Conservation (phyloP, 441 rosid genomes). For the Biscutella laevigata region DNA sequence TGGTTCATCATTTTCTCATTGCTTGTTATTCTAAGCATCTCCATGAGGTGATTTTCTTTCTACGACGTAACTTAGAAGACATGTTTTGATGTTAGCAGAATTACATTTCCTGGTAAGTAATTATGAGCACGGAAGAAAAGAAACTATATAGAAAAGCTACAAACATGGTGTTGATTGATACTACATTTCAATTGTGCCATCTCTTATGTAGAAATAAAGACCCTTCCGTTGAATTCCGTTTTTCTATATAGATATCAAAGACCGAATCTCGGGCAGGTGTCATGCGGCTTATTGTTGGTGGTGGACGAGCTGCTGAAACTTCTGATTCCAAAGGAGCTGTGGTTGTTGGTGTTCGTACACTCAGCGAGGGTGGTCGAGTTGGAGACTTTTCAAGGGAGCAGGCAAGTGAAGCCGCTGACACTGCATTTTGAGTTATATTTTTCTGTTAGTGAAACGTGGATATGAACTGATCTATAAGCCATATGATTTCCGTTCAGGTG, state of each 20-base stretch:
- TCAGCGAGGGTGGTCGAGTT: constrained; percentile 98
- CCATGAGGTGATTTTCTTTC: constrained; percentile 6
- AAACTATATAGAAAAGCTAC: constrained; percentile 2
- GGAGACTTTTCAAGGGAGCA: constrained; percentile 98
- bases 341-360: constrained; percentile 96
- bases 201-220: neutral
- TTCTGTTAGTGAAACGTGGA: neutral
- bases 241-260: constrained; percentile 50
- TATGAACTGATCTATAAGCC: neutral
- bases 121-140: neutral
- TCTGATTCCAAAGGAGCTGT: constrained; percentile 84
- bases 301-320: constrained; percentile 95
- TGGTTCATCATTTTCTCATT: neutral
- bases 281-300: constrained; percentile 99
- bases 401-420: constrained; percentile 34
- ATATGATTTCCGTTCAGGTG: constrained; percentile 38
- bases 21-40: constrained; percentile 4
- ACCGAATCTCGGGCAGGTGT: constrained; percentile 89
- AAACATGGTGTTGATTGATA: constrained; percentile 10
- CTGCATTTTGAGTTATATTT: neutral
- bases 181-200: neutral
- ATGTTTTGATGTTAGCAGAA: neutral
- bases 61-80: neutral
- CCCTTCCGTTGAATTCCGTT: constrained; percentile 3
- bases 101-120: neutral